Conservation (phyloP, 306 rosid species). For the Pueraria montana region DNA sequence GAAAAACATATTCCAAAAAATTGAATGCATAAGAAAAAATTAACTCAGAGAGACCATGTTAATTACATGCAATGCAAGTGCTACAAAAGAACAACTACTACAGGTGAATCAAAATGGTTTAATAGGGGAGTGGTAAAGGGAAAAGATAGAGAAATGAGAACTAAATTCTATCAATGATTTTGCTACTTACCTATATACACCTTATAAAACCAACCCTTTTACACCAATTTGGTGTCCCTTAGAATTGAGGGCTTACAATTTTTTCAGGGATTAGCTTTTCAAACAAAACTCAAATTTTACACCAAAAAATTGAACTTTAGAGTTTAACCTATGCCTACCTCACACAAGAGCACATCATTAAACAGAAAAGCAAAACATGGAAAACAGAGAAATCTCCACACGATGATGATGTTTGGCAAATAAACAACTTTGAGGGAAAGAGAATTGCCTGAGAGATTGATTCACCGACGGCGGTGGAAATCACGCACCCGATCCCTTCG, state of each 20-base stretch:
- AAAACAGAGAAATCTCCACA: neutral
- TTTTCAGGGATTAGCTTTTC: neutral
- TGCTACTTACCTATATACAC: neutral
- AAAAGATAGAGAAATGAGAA: neutral
- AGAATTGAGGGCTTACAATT: neutral
- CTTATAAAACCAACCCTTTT: slow-evolving; percentile 15
- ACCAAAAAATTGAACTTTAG: neutral
- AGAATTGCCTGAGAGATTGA: too few relatives aligned
- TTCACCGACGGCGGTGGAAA: too few relatives aligned
- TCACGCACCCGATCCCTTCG: neutral
- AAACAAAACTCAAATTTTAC: neutral
- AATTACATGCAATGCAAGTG: neutral
- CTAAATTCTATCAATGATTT: neutral
- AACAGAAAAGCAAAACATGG: neutral
- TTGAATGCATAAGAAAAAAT: too few relatives aligned
- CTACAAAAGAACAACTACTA: neutral
- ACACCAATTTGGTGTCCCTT: neutral
- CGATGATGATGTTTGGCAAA: neutral
- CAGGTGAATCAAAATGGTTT: neutral
- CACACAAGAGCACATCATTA: neutral
- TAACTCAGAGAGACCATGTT: neutral
- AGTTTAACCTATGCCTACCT: neutral
- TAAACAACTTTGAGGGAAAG: neutral
- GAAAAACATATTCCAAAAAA: too few relatives aligned
- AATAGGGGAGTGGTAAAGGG: neutral